A percentile compares a stretch with the other conserved stretches of the same genome.
phyloP scores from a whole-genome alignment of 1,139 yeast species.

The Arxiozyma slooffiae region DNA sequence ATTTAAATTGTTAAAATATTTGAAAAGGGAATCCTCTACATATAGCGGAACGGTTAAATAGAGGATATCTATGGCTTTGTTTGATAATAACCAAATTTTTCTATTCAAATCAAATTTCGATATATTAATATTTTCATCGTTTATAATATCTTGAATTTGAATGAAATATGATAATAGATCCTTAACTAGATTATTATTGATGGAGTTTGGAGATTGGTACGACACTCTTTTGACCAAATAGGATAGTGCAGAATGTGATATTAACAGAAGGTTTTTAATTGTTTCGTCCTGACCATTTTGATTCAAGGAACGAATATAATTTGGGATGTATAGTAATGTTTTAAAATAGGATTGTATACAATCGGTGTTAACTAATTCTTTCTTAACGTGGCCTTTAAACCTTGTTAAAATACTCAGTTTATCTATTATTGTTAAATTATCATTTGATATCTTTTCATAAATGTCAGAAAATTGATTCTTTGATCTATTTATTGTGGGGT shows the following conservation, averaged over 20 bases:
- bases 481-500: not conserved
- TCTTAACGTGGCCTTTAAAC: slow-evolving; percentile 61
- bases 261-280: slow-evolving; percentile 28
- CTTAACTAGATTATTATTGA: slow-evolving; percentile 31
- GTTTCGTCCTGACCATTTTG: not conserved
- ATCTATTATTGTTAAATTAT: slow-evolving; percentile 15
- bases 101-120: slow-evolving; percentile 11
- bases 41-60: slow-evolving; percentile 20
- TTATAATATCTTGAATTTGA: slow-evolving; percentile 20
- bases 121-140: not conserved
- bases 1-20: slow-evolving; percentile 5
- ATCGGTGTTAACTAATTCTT: slow-evolving; percentile 48
- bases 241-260: slow-evolving; percentile 59
- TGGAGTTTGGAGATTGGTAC: slow-evolving; percentile 54
- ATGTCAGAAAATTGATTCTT: slow-evolving; percentile 4
- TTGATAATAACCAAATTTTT: slow-evolving; percentile 25
- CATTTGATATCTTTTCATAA: slow-evolving; percentile 8
- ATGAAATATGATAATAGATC: slow-evolving; percentile 12
- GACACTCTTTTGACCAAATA: slow-evolving; percentile 69
- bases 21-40: slow-evolving; percentile 9
- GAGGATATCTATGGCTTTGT: slow-evolving; percentile 26
- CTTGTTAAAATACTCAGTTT: slow-evolving; percentile 39
- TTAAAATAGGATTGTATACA: slow-evolving; percentile 50
- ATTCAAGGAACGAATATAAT: slow-evolving; percentile 31
- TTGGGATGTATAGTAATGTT: slow-evolving; percentile 34